phyloP scores from a whole-genome alignment of 2,329 filamentous ascomycete species.

The Nemania sp. region DNA sequence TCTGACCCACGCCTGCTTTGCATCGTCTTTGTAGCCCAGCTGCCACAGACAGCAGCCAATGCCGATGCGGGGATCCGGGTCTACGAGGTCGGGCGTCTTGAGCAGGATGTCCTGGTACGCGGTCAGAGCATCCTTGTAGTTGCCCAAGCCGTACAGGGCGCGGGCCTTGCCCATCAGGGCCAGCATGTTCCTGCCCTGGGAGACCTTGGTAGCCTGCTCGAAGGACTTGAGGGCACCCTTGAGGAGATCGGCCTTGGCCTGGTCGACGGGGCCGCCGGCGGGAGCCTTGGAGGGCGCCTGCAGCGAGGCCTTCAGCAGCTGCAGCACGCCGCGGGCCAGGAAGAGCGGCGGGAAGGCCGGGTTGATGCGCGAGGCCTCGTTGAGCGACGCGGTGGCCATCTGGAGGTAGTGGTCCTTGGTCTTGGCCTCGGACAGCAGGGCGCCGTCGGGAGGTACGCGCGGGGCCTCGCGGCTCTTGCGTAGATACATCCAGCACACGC shows the following conservation, averaged over 20 bases:
- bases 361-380: slow-evolving; percentile 93
- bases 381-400: slow-evolving; percentile 85
- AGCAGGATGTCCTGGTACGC: slow-evolving; percentile 85
- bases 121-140: slow-evolving; percentile 80
- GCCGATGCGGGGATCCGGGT: slow-evolving; percentile 93
- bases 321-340: slow-evolving; percentile 85
- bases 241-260: slow-evolving; percentile 76
- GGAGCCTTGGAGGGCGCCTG: slow-evolving; percentile 72
- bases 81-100: slow-evolving; percentile 83
- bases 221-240: slow-evolving; percentile 90
- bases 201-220: slow-evolving; percentile 87
- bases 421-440: slow-evolving; percentile 70
- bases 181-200: slow-evolving; percentile 85
- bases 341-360: slow-evolving; percentile 90
- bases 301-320: slow-evolving; percentile 83
- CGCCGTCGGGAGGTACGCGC: slow-evolving; percentile 63
- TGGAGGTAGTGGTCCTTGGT: slow-evolving; percentile 94
- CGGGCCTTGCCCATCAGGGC: slow-evolving; percentile 88
- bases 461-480: slow-evolving; percentile 84
- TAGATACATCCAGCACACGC: slow-evolving; percentile 88
- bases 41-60: slow-evolving; percentile 98
- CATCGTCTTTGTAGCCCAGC: slow-evolving; percentile 90
- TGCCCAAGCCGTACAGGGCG: slow-evolving; percentile 82
- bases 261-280: slow-evolving; percentile 65
- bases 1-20: slow-evolving; percentile 87